phyloP scores from a whole-genome alignment of 2,329 filamentous ascomycete species.

The Colletotrichum tropicicola region DNA sequence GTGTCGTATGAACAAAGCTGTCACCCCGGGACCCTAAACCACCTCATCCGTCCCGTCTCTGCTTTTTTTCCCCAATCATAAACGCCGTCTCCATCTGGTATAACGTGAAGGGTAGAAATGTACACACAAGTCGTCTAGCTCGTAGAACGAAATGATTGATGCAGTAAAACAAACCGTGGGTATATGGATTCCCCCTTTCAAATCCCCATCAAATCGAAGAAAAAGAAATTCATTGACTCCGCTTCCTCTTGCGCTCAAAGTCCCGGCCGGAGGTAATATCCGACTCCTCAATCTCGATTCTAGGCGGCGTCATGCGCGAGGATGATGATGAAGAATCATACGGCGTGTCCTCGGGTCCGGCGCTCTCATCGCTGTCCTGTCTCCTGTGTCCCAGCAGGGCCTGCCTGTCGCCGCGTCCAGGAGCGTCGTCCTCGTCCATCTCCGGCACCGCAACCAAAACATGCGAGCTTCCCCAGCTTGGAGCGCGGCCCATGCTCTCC shows the following conservation, averaged over 20 bases:
- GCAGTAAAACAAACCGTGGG: slow-evolving; percentile 10
- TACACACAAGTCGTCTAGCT: background rate
- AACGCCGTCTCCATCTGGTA: slow-evolving; percentile 17
- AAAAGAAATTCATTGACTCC: slow-evolving; percentile 6
- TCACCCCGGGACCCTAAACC: background rate
- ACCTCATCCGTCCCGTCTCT: background rate
- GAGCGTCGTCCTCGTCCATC: slow-evolving; percentile 42
- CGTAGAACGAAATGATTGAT: background rate
- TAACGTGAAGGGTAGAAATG: slow-evolving; percentile 1
- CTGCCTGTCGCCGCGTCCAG: slow-evolving; percentile 36
- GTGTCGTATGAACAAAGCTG: background rate
- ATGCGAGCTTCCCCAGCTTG: slow-evolving; percentile 48
- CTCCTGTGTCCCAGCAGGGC: slow-evolving; percentile 37
- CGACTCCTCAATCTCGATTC: slow-evolving; percentile 32
- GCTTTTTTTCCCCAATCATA: background rate
- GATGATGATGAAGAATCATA: background rate
- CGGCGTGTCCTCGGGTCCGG: background rate
- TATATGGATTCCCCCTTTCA: slow-evolving; percentile 14
- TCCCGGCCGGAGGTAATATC: slow-evolving; percentile 37
- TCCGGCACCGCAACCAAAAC: slow-evolving; percentile 49
- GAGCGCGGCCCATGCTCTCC: slow-evolving; percentile 38
- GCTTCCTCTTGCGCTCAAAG: slow-evolving; percentile 39
- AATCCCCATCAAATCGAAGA: background rate
- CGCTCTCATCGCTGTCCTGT: slow-evolving; percentile 10
- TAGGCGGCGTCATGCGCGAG: background rate